Evolutionary conservation across 2,329 filamentous ascomycete species (phyloP).

Genomic region (Claviceps quebecensis): DNA sequence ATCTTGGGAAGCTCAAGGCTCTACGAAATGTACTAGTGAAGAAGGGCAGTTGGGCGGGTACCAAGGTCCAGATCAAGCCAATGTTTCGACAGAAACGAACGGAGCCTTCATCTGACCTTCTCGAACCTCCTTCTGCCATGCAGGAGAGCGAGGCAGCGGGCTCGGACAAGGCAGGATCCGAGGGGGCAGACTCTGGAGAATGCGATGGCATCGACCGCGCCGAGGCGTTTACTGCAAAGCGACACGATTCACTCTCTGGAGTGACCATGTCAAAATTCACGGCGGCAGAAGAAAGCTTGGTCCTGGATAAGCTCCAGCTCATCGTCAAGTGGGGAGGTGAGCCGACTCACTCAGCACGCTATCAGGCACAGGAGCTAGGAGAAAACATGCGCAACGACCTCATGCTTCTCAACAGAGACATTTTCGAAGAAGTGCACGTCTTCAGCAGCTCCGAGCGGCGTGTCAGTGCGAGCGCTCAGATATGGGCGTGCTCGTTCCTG

Average conservation of each 20-base stretch:
- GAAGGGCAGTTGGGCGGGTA: conserved; percentile 88
- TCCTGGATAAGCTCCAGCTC: conserved; percentile 89
- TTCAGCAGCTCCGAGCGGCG: conserved; percentile 93
- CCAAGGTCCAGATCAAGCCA: conserved; percentile 97
- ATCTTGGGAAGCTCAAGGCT: conserved; percentile 70
- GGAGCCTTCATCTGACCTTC: conserved; percentile 33
- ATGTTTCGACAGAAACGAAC: conserved; percentile 89
- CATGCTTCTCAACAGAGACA: conserved; percentile 80
- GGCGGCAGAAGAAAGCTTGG: conserved; percentile 80
- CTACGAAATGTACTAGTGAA: conserved; percentile 79
- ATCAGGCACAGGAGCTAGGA: conserved; percentile 89
- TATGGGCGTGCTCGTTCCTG: conserved; percentile 83
- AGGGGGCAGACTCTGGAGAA: conserved; percentile 6
- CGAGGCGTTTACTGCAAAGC: conserved; percentile 29
- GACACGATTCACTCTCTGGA: conserved; percentile 76
- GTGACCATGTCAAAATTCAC: conserved; percentile 89
- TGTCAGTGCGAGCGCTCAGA: conserved; percentile 91
- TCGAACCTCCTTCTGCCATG: conserved; percentile 18
- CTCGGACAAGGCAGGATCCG: conserved; percentile 9
- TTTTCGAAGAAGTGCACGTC: conserved; percentile 82
- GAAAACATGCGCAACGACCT: conserved; percentile 94
- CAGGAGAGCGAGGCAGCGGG: conserved; percentile 16
- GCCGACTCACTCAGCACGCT: conserved; percentile 90
- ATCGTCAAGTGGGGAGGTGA: conserved; percentile 99
- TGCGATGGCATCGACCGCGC: conserved; percentile 5